A percentile compares a stretch with the other conserved stretches of the same genome.
Evolutionary conservation across 306 rosid species (phyloP).

Genomic region (Cucumis sativus): DNA sequence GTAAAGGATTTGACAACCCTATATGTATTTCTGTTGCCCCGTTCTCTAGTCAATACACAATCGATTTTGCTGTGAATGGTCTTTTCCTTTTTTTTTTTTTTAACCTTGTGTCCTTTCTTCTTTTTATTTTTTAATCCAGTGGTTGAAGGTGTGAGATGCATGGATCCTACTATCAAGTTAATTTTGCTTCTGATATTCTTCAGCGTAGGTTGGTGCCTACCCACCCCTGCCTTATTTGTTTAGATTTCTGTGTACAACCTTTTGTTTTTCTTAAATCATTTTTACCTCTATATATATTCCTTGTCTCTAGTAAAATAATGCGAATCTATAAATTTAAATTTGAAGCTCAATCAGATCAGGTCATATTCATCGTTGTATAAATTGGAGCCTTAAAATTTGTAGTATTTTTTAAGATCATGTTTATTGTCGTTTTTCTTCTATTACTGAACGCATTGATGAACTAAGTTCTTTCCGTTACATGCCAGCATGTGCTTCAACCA

Average conservation of each 20-base stretch:
- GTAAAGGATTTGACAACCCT: neutral
- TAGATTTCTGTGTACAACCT: neutral
- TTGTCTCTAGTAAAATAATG: neutral
- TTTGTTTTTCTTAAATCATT: neutral
- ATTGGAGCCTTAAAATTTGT: neutral
- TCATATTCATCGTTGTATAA: neutral
- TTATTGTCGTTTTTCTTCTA: neutral
- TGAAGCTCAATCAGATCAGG: neutral
- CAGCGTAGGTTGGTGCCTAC: constrained; percentile 39
- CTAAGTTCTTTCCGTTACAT: constrained; percentile 9
- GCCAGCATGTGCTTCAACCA: constrained; percentile 29
- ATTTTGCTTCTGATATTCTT: constrained; percentile 34
- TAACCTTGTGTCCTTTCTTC: neutral
- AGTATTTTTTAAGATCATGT: neutral
- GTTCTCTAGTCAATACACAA: neutral
- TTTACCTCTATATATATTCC: neutral
- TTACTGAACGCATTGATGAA: neutral
- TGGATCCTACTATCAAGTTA: constrained; percentile 52
- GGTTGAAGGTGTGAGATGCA: constrained; percentile 37
- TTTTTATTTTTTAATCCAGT: constrained; percentile 1
- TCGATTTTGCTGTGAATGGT: neutral
- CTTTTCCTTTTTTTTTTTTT: neutral
- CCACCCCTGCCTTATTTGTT: neutral
- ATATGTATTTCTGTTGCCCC: neutral
- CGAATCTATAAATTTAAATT: neutral